Conservation (phyloP, 2,329 filamentous ascomycete species). For the Trichoderma lentiforme region DNA sequence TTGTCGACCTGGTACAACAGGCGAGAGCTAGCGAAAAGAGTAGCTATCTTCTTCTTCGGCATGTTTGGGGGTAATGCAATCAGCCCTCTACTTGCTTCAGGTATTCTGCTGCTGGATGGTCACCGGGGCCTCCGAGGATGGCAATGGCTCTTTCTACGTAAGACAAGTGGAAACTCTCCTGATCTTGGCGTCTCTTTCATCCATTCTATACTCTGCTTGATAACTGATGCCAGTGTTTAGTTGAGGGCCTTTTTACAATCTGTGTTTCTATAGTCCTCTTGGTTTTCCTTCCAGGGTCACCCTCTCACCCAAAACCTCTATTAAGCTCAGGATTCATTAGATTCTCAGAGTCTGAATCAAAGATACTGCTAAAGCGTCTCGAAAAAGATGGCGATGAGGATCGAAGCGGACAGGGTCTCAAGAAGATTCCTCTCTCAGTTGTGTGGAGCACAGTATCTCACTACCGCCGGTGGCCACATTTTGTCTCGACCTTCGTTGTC, state of each 20-base stretch:
- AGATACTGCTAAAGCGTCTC: not conserved
- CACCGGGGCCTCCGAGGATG: constrained; percentile 47
- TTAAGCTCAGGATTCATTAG: constrained; percentile 17
- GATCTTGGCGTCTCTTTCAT: not conserved
- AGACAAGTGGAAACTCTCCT: not conserved
- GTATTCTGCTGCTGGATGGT: constrained; percentile 49
- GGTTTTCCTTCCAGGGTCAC: constrained; percentile 42
- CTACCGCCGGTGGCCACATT: constrained; percentile 47
- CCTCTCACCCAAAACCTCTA: constrained; percentile 39
- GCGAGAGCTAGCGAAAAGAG: constrained; percentile 49
- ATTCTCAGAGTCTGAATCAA: not conserved
- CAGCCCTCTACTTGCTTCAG: constrained; percentile 41
- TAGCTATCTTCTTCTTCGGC: constrained; percentile 55
- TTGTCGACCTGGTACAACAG: constrained; percentile 55
- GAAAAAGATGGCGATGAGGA: not conserved
- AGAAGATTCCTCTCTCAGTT: constrained; percentile 36
- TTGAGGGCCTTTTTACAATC: constrained; percentile 45
- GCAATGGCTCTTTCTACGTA: constrained; percentile 51
- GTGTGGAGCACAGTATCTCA: constrained; percentile 45
- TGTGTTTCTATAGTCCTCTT: constrained; percentile 38
- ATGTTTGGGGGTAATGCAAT: constrained; percentile 47
- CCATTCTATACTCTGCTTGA: not conserved
- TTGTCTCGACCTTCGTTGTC: constrained; percentile 46
- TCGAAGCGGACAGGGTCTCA: constrained; percentile 19
- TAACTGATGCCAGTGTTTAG: constrained; percentile 25